Percentiles rank a stretch among this genome's conserved stretches.
phyloP scores from a whole-genome alignment of 371 early-diverging fungal genomes.

The Rhizopus delemar region DNA sequence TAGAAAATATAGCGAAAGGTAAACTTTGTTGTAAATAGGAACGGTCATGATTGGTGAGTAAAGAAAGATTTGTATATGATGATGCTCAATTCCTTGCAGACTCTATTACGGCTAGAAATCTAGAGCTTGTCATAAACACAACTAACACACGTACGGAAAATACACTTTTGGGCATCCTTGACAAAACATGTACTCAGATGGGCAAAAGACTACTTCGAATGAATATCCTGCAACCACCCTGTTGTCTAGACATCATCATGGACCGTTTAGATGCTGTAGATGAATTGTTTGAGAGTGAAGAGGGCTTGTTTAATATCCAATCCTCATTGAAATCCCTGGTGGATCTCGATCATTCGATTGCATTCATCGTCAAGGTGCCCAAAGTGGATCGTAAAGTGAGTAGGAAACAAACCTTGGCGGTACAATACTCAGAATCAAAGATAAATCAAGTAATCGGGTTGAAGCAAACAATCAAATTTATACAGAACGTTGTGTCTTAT shows the following conservation, averaged over 20 bases:
- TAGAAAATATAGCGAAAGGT: no score
- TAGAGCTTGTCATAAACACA: conserved; percentile 66
- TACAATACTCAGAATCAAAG: conserved; percentile 66
- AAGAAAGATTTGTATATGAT: not conserved
- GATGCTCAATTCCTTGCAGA: conserved; percentile 26
- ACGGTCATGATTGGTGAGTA: conserved; percentile 62
- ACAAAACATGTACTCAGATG: conserved; percentile 70
- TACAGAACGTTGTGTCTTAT: conserved; percentile 37
- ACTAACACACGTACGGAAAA: conserved; percentile 31
- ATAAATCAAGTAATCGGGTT: conserved; percentile 74
- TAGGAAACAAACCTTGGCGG: conserved; percentile 30
- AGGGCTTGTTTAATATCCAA: conserved; percentile 40
- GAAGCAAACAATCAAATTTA: conserved; percentile 60
- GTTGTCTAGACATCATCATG: conserved; percentile 34
- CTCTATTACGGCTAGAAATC: conserved; percentile 54
- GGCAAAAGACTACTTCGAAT: conserved; percentile 73
- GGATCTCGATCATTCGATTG: conserved; percentile 36
- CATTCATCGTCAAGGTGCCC: conserved; percentile 30
- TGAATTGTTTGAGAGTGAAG: conserved; percentile 38
- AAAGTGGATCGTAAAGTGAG: conserved; percentile 33
- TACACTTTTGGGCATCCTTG: conserved; percentile 58
- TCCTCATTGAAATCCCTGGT: conserved; percentile 25
- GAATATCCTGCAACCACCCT: conserved; percentile 73
- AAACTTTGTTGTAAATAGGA: conserved; percentile 20
- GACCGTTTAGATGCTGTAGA: conserved; percentile 59